Evolutionary conservation across 371 early-diverging fungal genomes (phyloP), one percentile per base, ranked within the genome.

Genomic region (Batkoa obscura): DNA sequence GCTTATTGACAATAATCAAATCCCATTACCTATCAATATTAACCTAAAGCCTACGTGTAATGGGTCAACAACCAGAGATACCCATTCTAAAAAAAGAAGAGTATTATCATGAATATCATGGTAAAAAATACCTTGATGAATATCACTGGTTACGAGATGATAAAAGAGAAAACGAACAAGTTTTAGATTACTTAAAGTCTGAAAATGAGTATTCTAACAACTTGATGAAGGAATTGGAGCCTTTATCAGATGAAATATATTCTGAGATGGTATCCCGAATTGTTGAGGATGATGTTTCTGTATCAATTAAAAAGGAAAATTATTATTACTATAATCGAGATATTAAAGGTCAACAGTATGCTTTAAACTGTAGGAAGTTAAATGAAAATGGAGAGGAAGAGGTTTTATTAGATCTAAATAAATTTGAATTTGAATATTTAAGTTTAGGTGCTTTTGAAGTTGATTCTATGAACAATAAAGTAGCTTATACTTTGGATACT

Each of bases 401-500:
- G 32, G 48, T 57, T 3, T 36, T 57, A n/a, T 48, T 57, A 23
- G 57, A 57, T 49, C 17, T 57, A 8, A 57, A 57, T 31, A 12
- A n/a, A 3, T 30, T 57, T 23, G 17, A 47, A 15, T 17, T 33
- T 8, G 38, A 57, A 36, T 49, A 57, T 35, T 12, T 57, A 4
- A 49, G 3, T 17, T 34, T 57, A 17, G 45, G 46, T 4, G 31
- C 31, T 3, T 57, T 47, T 31, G 43, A 31, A 17, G 12, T 43
- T 49, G 17, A 23, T 13, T 60, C 72, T 0, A 72, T 73, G 55
- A 61, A 72, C 56, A 57, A 59, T 5, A 56, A 69, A 3, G 50
- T 79, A 15, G 78, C 80, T 0, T 77, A 73, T 50, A 72, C 76
- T 3, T 64, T 79, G 17, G 80, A 79, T 57, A 64, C 63, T 0